Evolutionary conservation across 768 basidiomycete genomes (phyloP), one percentile per base, ranked within the genome.

Genomic region (Clavulina sp.): DNA sequence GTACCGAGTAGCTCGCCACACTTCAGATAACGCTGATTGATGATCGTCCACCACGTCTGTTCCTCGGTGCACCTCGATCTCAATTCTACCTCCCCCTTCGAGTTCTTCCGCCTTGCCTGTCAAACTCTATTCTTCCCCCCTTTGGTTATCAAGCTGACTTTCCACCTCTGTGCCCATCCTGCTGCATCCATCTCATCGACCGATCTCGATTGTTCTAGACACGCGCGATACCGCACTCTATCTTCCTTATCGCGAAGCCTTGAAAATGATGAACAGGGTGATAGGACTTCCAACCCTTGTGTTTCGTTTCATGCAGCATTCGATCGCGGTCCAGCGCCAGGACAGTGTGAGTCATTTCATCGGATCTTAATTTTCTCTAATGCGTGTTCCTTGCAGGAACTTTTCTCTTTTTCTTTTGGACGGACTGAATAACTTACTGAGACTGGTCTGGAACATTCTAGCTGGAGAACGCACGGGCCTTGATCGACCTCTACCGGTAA

Each of bases 161-260:
- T 79, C 31, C 83, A 84, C 16, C 78, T 81, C 5, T 41, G 44
- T 36, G 49, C 51, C 23, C 40, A 50, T 33, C 43, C 32, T 19
- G 50, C 40, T 19, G 51, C 29, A 32, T 21, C 32, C 19, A 30
- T 30, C 50, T 19, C 3, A 41, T 50, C 29, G 34, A 19, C n/a
- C 33, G 19, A 30, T 7, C 7, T 50, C 30, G 23, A 51, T 19
- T 52, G 19, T 51, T 3, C 7, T 51, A 41, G 69, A 71, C 47
- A 87, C 85, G 9, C 75, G 85, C 48, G 85, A 88, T 60, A 82
- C 85, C 50, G 84, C 78, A 3, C 65, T 88, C 30, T 88, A 84
- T 64, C 73, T 82, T 68, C 84, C 84, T 0, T 87, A 86, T 60
- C 73, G 81, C 59, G 80, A 77, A 52, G 74, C 81, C 1, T 65